These are phyloP conservation scores for Pulveroboletus sp. DNA, from an alignment of 768 basidiomycete species.

Conservation along the genomic window DNA sequence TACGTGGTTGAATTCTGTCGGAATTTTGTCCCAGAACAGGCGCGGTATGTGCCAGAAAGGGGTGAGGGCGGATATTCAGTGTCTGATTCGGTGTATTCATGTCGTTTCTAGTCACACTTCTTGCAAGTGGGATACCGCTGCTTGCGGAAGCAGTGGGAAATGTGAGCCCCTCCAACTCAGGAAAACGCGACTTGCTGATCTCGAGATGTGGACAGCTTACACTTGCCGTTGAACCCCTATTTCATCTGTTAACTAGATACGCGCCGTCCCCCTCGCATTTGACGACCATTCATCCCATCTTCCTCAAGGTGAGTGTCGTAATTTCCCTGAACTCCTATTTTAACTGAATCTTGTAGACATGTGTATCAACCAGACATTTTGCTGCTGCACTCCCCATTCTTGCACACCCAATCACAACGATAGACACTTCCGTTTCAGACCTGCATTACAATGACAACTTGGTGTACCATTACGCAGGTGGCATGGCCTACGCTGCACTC, in stretches of 20 bases:
- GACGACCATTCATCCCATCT: slow-evolving; percentile 68
- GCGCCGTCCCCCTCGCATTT: slow-evolving; percentile 54
- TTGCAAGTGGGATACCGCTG: slow-evolving; percentile 62
- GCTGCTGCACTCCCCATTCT: slow-evolving; percentile 61
- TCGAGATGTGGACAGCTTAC: slow-evolving; percentile 33
- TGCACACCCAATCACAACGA: slow-evolving; percentile 56
- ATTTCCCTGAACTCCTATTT: background rate
- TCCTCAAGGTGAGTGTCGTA: slow-evolving; percentile 50
- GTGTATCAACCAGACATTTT: slow-evolving; percentile 54
- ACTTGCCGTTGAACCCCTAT: slow-evolving; percentile 56
- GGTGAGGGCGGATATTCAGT: slow-evolving; percentile 36
- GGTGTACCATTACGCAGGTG: slow-evolving; percentile 82
- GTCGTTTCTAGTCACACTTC: slow-evolving; percentile 49
- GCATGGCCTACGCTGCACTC: slow-evolving; percentile 60
- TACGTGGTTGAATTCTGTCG: slow-evolving; percentile 58
- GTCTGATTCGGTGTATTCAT: background rate
- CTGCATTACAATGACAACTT: slow-evolving; percentile 78
- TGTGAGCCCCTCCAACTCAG: slow-evolving; percentile 39
- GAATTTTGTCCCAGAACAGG: slow-evolving; percentile 60
- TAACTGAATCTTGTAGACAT: slow-evolving; percentile 41
- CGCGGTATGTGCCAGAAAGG: slow-evolving; percentile 66
- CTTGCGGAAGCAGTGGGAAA: slow-evolving; percentile 47
- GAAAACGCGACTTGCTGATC: slow-evolving; percentile 10
- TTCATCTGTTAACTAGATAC: slow-evolving; percentile 60
- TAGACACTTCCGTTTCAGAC: slow-evolving; percentile 61